Evolutionary conservation across 148 eudicot genomes (phyloP), one percentile per base, ranked within the genome.

Genomic region (Vaccinium macrocarpon): DNA sequence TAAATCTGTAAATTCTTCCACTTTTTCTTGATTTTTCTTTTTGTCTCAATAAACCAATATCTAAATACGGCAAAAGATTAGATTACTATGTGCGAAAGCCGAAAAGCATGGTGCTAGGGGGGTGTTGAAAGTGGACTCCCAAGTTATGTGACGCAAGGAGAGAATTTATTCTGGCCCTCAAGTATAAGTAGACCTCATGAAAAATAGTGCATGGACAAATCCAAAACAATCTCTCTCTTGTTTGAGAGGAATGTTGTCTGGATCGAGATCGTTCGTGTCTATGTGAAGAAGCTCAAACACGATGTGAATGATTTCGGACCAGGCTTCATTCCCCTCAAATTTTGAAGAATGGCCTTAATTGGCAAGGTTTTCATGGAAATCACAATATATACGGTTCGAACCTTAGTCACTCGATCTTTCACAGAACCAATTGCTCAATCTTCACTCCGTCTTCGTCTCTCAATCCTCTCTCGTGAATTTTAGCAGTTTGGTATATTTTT

Each of bases 281-380:
- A 66, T 66, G 16, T 12, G 50, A 27, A 70, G 57, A 27, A 70
- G 57, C 52, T 74, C 3, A 5, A 27, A 6, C 9, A 85, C 90
- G 55, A 52, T 61, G 19, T 68, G 91, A 83, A 89, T 86, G 95
- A 88, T 90, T 90, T 83, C 96, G 98, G 98, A 95, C 97, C 98
- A 95, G 98, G 95, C 97, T 95, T 95, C 98, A 93, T 95, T 93
- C 98, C 97, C 96, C 95, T 81, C 94, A 95, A 91, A 95, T 51
- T 79, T 79, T 29, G 19, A 59, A 18, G 29, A 74, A 14, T 7
- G 9, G 16, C 52, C 59, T 29, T 32, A 29, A 11, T 18, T 0
- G 5, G 51, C 1, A 46, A 27, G 13, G 10, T 0, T 79, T 38
- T 59, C 35, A 55, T 5, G 19, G 2, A 8, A 19, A 19, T 12